A percentile compares a stretch with the other conserved stretches of the same genome.
phyloP scores from a whole-genome alignment of 2,329 filamentous ascomycete species.

The Helotiales sp. region DNA sequence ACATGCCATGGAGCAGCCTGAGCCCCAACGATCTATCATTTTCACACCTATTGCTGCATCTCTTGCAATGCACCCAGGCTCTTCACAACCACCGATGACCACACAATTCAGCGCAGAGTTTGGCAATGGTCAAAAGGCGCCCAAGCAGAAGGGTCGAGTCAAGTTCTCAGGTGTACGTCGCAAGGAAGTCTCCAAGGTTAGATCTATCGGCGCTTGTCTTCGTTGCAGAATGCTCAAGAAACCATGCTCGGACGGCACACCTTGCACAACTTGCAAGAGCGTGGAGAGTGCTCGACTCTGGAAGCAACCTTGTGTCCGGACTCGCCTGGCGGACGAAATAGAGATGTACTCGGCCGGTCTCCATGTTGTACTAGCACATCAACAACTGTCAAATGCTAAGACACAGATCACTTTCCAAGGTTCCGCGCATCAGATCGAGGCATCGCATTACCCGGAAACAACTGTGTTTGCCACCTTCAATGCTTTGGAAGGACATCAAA shows the following conservation, averaged over 20 bases:
- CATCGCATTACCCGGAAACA: conserved; percentile 62
- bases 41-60: conserved; percentile 26
- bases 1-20: conserved; percentile 20
- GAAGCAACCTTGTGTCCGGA: conserved; percentile 67
- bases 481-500: conserved; percentile 36
- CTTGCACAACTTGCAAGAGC: conserved; percentile 67
- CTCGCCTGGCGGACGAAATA: conserved; percentile 64
- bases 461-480: conserved; percentile 43
- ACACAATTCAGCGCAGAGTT: conserved; percentile 43
- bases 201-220: conserved; percentile 69
- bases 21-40: conserved; percentile 20
- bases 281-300: conserved; percentile 68
- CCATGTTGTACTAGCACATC: conserved; percentile 65
- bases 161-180: conserved; percentile 63
- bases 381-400: conserved; percentile 61
- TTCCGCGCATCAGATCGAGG: conserved; percentile 53
- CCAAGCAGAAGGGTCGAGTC: conserved; percentile 55
- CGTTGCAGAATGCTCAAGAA: conserved; percentile 69
- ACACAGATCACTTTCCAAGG: conserved; percentile 54
- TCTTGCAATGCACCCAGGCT: conserved; percentile 35
- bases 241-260: conserved; percentile 67
- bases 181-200: conserved; percentile 68
- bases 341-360: conserved; percentile 68
- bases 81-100: conserved; percentile 27
- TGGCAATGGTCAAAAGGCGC: conserved; percentile 39